Conservation (phyloP, 148 eudicot species). For the Silene latifolia region DNA sequence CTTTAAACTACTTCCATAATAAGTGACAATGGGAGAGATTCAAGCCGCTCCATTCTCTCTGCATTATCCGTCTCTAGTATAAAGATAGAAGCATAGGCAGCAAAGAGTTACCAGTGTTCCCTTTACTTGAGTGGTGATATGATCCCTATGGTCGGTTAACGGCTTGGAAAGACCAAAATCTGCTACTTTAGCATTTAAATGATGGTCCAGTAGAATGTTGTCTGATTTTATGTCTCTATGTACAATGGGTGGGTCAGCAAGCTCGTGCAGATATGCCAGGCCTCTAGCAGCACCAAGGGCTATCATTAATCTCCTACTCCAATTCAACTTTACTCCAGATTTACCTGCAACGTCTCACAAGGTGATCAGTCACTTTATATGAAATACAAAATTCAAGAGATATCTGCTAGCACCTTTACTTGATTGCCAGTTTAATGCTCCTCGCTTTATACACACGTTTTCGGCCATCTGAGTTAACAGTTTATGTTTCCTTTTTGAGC, state of each 20-base stretch:
- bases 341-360: slow-evolving; percentile 43
- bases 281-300: slow-evolving; percentile 95
- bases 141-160: slow-evolving; percentile 48
- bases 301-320: slow-evolving; percentile 66
- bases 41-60: no score
- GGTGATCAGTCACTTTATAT: background rate
- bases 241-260: slow-evolving; percentile 85
- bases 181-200: slow-evolving; percentile 81
- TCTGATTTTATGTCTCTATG: slow-evolving; percentile 89
- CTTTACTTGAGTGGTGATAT: slow-evolving; percentile 90
- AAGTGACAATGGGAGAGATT: no score
- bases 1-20: background rate
- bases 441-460: no score
- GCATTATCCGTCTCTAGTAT: no score
- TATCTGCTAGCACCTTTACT: background rate
- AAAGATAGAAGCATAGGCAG: background rate
- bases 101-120: slow-evolving; percentile 68
- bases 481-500: no score
- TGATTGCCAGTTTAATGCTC: background rate
- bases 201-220: slow-evolving; percentile 71
- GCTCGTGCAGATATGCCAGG: slow-evolving; percentile 84
- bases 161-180: slow-evolving; percentile 86
- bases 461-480: no score
- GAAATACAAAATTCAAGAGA: background rate
- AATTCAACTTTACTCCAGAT: slow-evolving; percentile 65